Base-by-base conservation (phyloP, 2,329 filamentous ascomycete species). In the Sordariomycetes sp. region DNA sequence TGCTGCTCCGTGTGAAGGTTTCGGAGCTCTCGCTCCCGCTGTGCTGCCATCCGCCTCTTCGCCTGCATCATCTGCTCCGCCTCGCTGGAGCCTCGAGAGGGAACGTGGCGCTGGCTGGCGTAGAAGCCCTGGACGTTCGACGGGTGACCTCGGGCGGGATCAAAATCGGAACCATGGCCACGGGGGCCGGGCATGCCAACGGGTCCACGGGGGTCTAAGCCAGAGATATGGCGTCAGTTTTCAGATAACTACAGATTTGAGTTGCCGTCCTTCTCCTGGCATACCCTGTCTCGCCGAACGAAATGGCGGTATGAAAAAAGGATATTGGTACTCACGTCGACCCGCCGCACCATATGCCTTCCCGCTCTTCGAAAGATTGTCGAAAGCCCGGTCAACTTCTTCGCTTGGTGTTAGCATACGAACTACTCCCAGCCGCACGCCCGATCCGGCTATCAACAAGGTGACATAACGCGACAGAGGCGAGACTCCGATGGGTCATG, bases 1-100 rank as follows among this genome's bases (percentile, higher is more conserved):
- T 99, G 94, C 83, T 99, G 94, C 83, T 99, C 94, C 77, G 96
- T 95, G 77, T 99, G 94, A 77, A 97, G 96, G 76, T 97, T 99
- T 75, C 94, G 90, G 74, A 99, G 86, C 79, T 99, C 94, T 75
- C 92, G 89, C 80, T 99, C 94, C 75, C 94, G 89, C 77, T 97
- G 94, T 72, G 94, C 94, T 68, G 94, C 94, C 89, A 97, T 95
- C 79, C 92, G 88, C 78, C 94, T 90, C 82, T 97, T 97, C 67
- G 90, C 91, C 84, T 97, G 94, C 81, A 96, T 89, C 84, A 96
- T 90, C 77, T 96, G 91, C 77, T 97, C 94, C 72, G 90, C 89
- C 77, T 97, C 94, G 78, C 81, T 85, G 68, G 82, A 82, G 81
- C 91, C 75, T 80, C 90, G 75, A 78, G 90, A 77, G 78, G 82